Evolutionary conservation across 73 alveolate genomes (phyloP), one percentile per base, ranked within the genome.

Genomic region (Durusdinium trenchii): DNA sequence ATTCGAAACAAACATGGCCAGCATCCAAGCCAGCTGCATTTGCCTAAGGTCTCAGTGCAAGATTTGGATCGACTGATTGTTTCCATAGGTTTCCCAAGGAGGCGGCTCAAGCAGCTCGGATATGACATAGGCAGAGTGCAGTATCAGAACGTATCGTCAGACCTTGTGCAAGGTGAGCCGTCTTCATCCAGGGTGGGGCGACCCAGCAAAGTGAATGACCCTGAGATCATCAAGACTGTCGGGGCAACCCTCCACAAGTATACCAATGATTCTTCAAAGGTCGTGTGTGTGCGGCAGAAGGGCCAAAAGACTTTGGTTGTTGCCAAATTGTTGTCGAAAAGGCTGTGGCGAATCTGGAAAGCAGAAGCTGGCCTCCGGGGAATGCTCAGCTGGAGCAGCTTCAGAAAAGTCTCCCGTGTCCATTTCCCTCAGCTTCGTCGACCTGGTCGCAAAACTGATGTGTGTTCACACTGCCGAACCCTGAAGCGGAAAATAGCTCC

Each of bases 301-400:
- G 83, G 83, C 48, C 50, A 35, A 4, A 71, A 71, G 83, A 32
- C 26, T 3, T 35, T 71, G 4, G 83, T 71, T 10, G 3, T 4
- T 48, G 83, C 83, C 6, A 32, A 26, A 3, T 35, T 71, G 48
- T 48, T 71, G 35, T 71, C 83, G 50, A 71, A 71, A 35, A 32
- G 83, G 46, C 40, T 71, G 83, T 71, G 83, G 83, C 48, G 83
- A 32, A 71, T 71, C 38, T 71, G 83, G 83, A 71, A 71, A 23
- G 83, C 35, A 35, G 83, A 71, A 23, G 14, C 35, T 6, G 46
- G 20, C 50, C 40, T 64, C 43, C 78, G 78, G 35, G 78, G 9
- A 64, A 40, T 30, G 10, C 5, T 64, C 43, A 30, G 47, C 43
- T 71, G 35, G 26, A 3, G 23, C 45, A 71, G 18, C 48, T 71